Evolutionary conservation across 139 green algal species (phyloP), one percentile per base, ranked within the genome.

Genomic region (Coelastrella sp.): DNA sequence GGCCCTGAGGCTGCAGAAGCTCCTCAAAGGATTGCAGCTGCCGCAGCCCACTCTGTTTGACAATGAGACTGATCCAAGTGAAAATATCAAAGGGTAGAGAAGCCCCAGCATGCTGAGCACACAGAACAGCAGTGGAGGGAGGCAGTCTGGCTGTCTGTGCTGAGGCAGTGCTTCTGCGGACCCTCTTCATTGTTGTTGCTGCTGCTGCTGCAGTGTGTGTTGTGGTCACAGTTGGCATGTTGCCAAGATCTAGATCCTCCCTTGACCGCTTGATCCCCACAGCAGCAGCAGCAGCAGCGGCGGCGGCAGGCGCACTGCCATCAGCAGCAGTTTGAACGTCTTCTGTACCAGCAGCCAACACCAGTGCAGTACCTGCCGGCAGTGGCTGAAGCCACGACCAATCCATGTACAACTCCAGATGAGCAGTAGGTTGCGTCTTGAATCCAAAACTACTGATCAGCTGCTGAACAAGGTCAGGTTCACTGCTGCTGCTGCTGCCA

Each of bases 361-460:
- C 11, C 74, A 58, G 8, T 19, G 25, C 7, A 57, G 20, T 66
- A 15, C 59, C 19, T 60, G 4, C 80, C 58, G 80, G 80, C 58
- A 73, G 56, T 58, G 84, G 84, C 66, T 88, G 84, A 27, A 88
- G 49, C 68, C 27, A 11, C 7, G 68, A 81, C 84, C 84, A 88
- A 24, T 88, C 84, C 57, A 88, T 68, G 22, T 88, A 80, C 84
- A 88, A n/a, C 49, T 88, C 84, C 68, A 88, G 9, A 24, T 88
- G 84, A 11, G 49, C 84, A 58, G 56, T 56, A 11, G 84, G 19
- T 57, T 81, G 66, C 0, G 9, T 59, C 63, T 35, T 78, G 82
- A 57, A 87, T 5, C 82, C 27, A 57, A 63, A 87, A 4, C 65
- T 63, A 22, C 14, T 24, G 8, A 87, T 22, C 49, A 73, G 63